Conservation (phyloP, 1,284 basidiomycete species). For the Rhodotorula mucilaginosa region DNA sequence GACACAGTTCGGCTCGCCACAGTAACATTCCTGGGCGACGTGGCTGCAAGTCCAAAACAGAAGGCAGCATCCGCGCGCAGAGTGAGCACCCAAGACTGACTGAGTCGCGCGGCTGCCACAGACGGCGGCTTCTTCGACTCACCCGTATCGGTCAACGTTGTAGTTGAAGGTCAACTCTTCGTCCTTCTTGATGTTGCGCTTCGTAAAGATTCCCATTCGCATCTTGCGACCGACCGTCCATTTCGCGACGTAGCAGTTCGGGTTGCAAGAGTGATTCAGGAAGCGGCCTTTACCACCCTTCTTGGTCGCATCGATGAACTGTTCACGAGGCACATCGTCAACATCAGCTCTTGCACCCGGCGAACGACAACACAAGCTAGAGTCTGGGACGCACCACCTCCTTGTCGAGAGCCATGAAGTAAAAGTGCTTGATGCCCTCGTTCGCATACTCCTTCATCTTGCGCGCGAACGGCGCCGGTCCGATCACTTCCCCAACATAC, state of each 20-base stretch:
- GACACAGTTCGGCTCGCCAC: slow-evolving; percentile 92
- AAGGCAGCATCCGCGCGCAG: slow-evolving; percentile 16
- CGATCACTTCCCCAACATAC: slow-evolving; percentile 96
- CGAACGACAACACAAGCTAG: too few species aligned
- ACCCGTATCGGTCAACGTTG: slow-evolving; percentile 99
- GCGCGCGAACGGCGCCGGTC: slow-evolving; percentile 79
- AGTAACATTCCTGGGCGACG: slow-evolving; percentile 92
- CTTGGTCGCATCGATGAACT: slow-evolving; percentile 99
- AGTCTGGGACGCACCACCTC: slow-evolving; percentile 68
- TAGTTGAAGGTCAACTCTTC: slow-evolving; percentile 99
- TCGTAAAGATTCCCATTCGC: slow-evolving; percentile 98
- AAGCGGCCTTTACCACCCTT: slow-evolving; percentile 94
- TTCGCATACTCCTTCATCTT: slow-evolving; percentile 91
- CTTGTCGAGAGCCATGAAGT: slow-evolving; percentile 99
- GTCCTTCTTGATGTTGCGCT: slow-evolving; percentile 70
- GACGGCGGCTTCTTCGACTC: slow-evolving; percentile 46
- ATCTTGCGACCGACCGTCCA: slow-evolving; percentile 92
- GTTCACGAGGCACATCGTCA: background rate
- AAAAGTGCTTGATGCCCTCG: slow-evolving; percentile 94
- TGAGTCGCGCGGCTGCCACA: background rate
- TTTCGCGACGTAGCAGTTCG: slow-evolving; percentile 98
- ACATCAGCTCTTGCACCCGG: too few species aligned
- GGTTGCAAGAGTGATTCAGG: slow-evolving; percentile 96
- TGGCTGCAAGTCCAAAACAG: slow-evolving; percentile 58
- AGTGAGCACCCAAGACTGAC: background rate